Percentiles rank a stretch among this genome's conserved stretches.
Conservation (phyloP, 768 basidiomycete species). For the Lentinula aciculospora region DNA sequence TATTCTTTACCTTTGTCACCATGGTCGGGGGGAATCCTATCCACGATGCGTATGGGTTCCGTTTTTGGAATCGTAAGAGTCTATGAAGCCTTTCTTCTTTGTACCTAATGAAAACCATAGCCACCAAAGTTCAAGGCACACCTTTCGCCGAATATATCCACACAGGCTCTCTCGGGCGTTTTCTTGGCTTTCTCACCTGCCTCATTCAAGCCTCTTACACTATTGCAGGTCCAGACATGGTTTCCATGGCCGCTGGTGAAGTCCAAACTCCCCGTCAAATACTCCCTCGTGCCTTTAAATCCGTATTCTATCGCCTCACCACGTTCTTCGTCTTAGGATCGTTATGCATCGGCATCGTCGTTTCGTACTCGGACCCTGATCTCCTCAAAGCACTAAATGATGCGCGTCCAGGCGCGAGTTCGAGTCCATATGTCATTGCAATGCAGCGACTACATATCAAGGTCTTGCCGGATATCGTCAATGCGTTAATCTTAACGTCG, state of each 20-base stretch:
- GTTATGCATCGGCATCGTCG: constrained; percentile 69
- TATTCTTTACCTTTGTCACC: constrained; percentile 49
- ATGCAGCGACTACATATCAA: constrained; percentile 66
- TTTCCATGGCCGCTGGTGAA: constrained; percentile 65
- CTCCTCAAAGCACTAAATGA: constrained; percentile 49
- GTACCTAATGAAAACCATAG: constrained; percentile 15
- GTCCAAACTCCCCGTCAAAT: constrained; percentile 62
- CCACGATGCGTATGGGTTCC: constrained; percentile 48
- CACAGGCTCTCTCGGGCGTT: constrained; percentile 48
- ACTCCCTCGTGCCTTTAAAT: constrained; percentile 64
- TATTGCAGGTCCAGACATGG: constrained; percentile 50
- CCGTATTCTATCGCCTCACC: constrained; percentile 77
- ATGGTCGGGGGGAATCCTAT: constrained; percentile 59
- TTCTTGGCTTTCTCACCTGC: constrained; percentile 60
- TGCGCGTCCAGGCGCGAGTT: constrained; percentile 50
- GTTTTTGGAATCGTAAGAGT: constrained; percentile 46
- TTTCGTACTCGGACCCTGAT: constrained; percentile 63
- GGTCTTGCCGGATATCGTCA: constrained; percentile 64
- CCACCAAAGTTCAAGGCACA: constrained; percentile 37
- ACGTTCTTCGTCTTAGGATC: constrained; percentile 75
- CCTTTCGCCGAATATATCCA: constrained; percentile 56
- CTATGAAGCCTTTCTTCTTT: not conserved
- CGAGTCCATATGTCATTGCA: constrained; percentile 84
- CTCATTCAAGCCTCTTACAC: constrained; percentile 59
- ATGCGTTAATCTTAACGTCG: constrained; percentile 61